phyloP scores from a whole-genome alignment of 192 early-diverging fungal genomes.

The Coemansia sp. region DNA sequence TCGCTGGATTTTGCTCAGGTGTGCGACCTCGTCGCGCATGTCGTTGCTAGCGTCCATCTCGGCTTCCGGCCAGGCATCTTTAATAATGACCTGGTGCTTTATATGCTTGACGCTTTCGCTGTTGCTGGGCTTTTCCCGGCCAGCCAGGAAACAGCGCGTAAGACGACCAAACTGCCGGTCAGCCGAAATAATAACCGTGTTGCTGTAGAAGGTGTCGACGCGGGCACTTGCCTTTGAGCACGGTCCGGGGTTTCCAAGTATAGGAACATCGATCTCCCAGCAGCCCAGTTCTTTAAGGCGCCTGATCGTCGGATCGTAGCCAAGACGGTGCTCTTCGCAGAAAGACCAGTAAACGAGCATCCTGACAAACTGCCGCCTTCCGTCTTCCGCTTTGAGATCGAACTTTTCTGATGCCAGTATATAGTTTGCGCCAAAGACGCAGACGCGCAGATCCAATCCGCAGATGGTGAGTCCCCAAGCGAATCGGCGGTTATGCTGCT shows the following conservation, averaged over 20 bases:
- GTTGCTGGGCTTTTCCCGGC: background rate
- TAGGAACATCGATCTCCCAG: constrained; percentile 3
- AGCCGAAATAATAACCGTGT: background rate
- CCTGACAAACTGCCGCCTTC: background rate
- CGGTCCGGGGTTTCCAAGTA: background rate
- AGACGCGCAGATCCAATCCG: background rate
- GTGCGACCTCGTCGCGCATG: background rate
- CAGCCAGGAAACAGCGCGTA: background rate
- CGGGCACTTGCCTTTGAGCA: background rate
- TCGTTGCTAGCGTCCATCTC: background rate
- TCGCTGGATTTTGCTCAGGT: background rate
- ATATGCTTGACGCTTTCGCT: background rate
- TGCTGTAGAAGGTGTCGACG: background rate
- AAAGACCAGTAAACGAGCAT: constrained; percentile 3
- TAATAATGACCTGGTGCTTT: background rate
- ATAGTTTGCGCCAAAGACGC: background rate
- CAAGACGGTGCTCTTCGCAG: constrained; percentile 5
- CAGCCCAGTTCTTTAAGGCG: background rate
- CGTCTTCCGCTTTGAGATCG: background rate
- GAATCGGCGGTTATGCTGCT: background rate
- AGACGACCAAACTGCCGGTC: constrained; percentile 1
- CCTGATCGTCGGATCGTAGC: background rate
- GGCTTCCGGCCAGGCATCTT: background rate
- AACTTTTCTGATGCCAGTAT: background rate
- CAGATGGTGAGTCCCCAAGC: constrained; percentile 2